These are phyloP conservation scores for Stromatinia cepivora DNA, from an alignment of 2,329 filamentous ascomycete species.

Conservation along the genomic window DNA sequence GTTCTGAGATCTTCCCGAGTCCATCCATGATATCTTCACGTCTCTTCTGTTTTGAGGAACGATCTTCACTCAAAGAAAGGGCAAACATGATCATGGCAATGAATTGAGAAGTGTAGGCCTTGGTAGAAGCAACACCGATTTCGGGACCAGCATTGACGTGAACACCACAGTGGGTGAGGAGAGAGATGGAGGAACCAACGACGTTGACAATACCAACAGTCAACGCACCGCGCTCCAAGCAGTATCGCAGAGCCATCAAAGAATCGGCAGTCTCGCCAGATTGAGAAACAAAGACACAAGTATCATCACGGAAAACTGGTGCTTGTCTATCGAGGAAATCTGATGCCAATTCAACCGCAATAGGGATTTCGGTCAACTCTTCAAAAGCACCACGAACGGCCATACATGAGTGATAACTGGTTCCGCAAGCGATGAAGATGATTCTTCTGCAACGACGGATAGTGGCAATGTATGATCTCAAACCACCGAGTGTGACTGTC, in stretches of 20 bases:
- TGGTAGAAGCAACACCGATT: conserved; percentile 98
- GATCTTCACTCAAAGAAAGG: conserved; percentile 91
- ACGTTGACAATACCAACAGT: conserved; percentile 99
- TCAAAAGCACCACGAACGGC: conserved; percentile 97
- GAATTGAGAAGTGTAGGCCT: conserved; percentile 99
- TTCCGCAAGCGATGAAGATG: conserved; percentile 99
- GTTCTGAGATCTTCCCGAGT: conserved; percentile 79
- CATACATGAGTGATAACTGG: conserved; percentile 99
- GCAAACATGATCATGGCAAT: conserved; percentile 99
- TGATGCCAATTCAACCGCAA: conserved; percentile 93
- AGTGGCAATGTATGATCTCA: conserved; percentile 93
- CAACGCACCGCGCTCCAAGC: conserved; percentile 92
- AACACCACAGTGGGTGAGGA: conserved; percentile 98
- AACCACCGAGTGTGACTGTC: conserved; percentile 90
- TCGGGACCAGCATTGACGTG: conserved; percentile 99
- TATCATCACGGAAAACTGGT: conserved; percentile 98
- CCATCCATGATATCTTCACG: conserved; percentile 97
- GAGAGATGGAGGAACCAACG: conserved; percentile 96
- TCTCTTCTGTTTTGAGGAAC: conserved; percentile 87
- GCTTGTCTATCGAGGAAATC: conserved; percentile 97
- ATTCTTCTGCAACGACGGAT: conserved; percentile 96
- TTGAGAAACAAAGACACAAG: conserved; percentile 97
- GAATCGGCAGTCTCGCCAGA: conserved; percentile 98
- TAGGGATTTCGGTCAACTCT: conserved; percentile 96
- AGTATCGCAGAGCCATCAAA: conserved; percentile 94